A percentile compares a stretch with the other conserved stretches of the same genome.
Evolutionary conservation across 345 rosid species (phyloP).

Genomic region (Ailanthus altissimus): DNA sequence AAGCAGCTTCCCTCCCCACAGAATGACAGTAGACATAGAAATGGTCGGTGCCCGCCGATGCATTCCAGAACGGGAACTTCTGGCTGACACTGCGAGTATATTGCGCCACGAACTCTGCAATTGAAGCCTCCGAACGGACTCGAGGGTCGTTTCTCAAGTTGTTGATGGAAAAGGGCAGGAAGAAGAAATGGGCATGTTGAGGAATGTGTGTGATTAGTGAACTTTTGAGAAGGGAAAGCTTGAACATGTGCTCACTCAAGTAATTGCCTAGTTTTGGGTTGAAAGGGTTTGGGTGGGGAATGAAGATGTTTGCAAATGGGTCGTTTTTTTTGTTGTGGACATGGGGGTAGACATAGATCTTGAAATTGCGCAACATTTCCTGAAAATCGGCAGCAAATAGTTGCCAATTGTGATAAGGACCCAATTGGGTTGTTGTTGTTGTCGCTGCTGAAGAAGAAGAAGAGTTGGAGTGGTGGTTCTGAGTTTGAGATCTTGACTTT

Average conservation of each 20-base stretch:
- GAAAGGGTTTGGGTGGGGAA: constrained; percentile 39
- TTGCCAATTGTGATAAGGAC: constrained; percentile 46
- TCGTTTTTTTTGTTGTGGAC: constrained; percentile 9
- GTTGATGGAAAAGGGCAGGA: constrained; percentile 49
- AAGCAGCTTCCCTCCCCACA: constrained; percentile 38
- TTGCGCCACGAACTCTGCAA: constrained; percentile 33
- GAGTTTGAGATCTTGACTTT: background rate
- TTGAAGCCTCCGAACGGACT: constrained; percentile 34
- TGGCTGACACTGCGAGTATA: constrained; percentile 24
- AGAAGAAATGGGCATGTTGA: constrained; percentile 41
- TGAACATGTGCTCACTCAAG: constrained; percentile 56
- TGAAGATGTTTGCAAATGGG: constrained; percentile 37
- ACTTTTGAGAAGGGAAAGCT: constrained; percentile 40
- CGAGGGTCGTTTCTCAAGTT: constrained; percentile 45
- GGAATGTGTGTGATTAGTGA: constrained; percentile 32
- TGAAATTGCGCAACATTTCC: constrained; percentile 42
- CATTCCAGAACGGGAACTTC: constrained; percentile 40
- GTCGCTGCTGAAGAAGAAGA: background rate
- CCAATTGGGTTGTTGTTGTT: background rate
- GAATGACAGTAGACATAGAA: constrained; percentile 50
- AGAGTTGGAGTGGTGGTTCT: background rate
- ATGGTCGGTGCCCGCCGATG: constrained; percentile 45
- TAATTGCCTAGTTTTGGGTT: constrained; percentile 45
- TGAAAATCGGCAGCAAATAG: constrained; percentile 36
- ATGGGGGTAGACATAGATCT: constrained; percentile 44